phyloP scores from a whole-genome alignment of 768 basidiomycete species.

The Podaxis sp. region DNA sequence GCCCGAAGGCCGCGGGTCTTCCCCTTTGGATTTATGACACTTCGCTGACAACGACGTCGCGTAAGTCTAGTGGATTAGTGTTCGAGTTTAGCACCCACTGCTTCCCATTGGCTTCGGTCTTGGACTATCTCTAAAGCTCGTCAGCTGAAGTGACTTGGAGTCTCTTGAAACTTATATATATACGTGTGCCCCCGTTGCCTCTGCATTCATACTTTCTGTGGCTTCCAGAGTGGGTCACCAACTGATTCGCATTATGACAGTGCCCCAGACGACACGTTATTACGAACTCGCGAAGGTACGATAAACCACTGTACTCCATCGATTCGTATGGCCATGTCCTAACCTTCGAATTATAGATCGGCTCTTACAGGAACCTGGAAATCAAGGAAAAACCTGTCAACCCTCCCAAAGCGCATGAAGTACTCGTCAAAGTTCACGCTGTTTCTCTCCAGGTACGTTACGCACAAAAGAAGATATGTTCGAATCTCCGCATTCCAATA shows the following conservation, averaged over 20 bases:
- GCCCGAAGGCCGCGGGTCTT: neutral
- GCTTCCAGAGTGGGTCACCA: neutral
- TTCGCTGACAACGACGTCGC: neutral
- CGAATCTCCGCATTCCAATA: neutral
- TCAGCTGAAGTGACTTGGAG: neutral
- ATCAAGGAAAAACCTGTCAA: conserved; percentile 27
- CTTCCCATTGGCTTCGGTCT: neutral
- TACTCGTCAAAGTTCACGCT: conserved; percentile 54
- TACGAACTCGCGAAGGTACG: neutral
- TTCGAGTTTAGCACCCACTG: neutral
- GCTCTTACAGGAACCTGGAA: conserved; percentile 22
- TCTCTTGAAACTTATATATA: neutral
- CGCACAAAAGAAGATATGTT: neutral
- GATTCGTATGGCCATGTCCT: neutral
- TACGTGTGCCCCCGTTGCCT: neutral
- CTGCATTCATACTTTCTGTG: neutral
- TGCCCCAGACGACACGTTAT: neutral
- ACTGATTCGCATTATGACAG: neutral
- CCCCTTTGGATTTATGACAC: neutral
- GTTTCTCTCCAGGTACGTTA: conserved; percentile 51
- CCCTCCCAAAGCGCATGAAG: conserved; percentile 43
- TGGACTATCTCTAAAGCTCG: neutral
- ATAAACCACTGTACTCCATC: neutral
- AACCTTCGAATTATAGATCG: conserved; percentile 16
- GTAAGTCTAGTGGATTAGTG: neutral